Evolutionary conservation across 2,329 filamentous ascomycete species (phyloP).

Genomic region (Lachnellula subtilissima): DNA sequence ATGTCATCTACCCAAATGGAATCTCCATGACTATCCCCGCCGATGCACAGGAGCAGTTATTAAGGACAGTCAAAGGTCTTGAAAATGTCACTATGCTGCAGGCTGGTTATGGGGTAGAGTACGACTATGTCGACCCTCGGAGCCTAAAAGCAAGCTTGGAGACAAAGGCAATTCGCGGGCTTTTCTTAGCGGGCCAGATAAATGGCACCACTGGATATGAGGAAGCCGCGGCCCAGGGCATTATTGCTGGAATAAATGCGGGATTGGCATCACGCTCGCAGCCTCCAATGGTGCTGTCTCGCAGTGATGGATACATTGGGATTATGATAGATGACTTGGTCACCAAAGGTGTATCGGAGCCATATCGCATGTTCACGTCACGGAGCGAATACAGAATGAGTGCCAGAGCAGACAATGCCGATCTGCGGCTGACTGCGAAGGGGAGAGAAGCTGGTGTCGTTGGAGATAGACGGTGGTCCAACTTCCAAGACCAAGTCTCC

Average conservation of each 20-base stretch:
- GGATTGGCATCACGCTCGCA: constrained; percentile 70
- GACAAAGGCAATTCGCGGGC: constrained; percentile 82
- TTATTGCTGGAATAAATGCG: constrained; percentile 90
- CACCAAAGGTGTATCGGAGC: constrained; percentile 94
- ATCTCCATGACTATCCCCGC: constrained; percentile 94
- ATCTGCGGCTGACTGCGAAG: constrained; percentile 74
- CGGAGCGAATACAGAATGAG: constrained; percentile 94
- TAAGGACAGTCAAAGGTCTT: constrained; percentile 83
- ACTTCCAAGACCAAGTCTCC: constrained; percentile 58
- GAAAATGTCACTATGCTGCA: constrained; percentile 90
- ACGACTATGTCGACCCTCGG: constrained; percentile 95
- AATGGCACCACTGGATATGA: constrained; percentile 98
- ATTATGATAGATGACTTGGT: constrained; percentile 98
- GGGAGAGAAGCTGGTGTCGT: constrained; percentile 75
- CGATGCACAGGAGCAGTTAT: constrained; percentile 76
- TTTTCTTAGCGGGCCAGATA: constrained; percentile 93
- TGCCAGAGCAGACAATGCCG: constrained; percentile 88
- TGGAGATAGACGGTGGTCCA: constrained; percentile 69
- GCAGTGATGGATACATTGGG: constrained; percentile 92
- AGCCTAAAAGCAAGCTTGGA: constrained; percentile 84
- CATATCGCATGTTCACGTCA: constrained; percentile 97
- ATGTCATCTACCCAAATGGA: constrained; percentile 92
- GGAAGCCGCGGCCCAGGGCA: constrained; percentile 89
- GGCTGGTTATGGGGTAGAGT: constrained; percentile 94
- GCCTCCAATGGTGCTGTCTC: constrained; percentile 61